Percentiles rank a stretch among this genome's conserved stretches.
These are phyloP conservation scores for Diaporthe vexans DNA, from an alignment of 2,329 filamentous ascomycete species.

Conservation along the genomic window DNA sequence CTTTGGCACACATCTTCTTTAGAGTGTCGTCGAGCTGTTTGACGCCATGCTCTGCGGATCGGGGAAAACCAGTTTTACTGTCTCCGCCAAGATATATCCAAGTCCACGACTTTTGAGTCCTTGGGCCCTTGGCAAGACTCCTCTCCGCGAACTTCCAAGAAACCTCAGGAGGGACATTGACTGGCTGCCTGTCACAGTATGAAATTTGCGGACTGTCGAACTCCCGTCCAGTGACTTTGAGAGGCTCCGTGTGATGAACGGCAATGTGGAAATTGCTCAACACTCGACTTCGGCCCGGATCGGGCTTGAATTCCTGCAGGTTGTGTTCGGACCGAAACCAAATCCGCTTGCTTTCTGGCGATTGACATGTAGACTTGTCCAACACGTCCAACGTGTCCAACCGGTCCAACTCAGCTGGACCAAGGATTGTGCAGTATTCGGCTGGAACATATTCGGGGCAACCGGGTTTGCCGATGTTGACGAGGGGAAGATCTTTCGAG, in stretches of 20 bases:
- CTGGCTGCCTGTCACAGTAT: not conserved
- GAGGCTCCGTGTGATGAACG: conserved; percentile 69
- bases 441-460: conserved; percentile 76
- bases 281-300: not conserved
- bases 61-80: not conserved
- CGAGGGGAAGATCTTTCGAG: conserved; percentile 64
- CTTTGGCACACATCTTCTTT: not conserved
- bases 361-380: conserved; percentile 79
- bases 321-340: conserved; percentile 63
- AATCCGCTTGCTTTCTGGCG: conserved; percentile 74
- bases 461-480: conserved; percentile 74
- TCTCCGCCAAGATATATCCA: not conserved
- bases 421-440: conserved; percentile 66
- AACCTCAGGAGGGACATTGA: not conserved
- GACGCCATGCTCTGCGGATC: not conserved
- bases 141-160: not conserved
- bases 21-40: not conserved
- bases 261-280: conserved; percentile 70
- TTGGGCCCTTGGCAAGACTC: not conserved
- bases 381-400: conserved; percentile 71
- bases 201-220: conserved; percentile 53
- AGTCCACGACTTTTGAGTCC: not conserved
- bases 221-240: conserved; percentile 81
- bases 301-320: not conserved
- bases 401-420: too few species aligned